Evolutionary conservation across 805 yeast species (phyloP).

Genomic region (Saccharomycopsis fodiens): DNA sequence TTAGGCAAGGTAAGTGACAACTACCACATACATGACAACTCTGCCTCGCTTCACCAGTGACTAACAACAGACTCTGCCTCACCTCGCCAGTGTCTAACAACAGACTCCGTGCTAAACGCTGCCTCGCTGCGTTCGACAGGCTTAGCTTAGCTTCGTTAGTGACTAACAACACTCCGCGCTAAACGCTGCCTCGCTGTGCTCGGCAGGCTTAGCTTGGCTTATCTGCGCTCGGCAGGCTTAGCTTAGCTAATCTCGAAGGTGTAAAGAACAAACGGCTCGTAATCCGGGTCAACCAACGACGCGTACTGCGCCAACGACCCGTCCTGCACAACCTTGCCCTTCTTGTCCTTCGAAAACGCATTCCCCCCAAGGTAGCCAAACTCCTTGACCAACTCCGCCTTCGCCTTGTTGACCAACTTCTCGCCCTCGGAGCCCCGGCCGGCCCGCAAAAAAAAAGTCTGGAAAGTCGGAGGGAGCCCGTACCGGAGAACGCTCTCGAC

Average conservation of each 20-base stretch:
- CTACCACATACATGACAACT: too few species aligned
- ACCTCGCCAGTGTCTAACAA: too few species aligned
- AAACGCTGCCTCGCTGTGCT: too few species aligned
- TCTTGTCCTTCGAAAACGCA: slow-evolving; percentile 64
- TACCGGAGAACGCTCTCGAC: slow-evolving; percentile 93
- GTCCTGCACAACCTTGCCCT: slow-evolving; percentile 60
- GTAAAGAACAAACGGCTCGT: slow-evolving; percentile 92
- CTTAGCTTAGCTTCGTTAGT: too few species aligned
- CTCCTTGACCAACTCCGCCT: slow-evolving; percentile 59
- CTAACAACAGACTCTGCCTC: too few species aligned
- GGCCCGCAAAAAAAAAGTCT: slow-evolving; percentile 41
- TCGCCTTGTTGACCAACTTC: slow-evolving; percentile 45
- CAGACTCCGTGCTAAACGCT: too few species aligned
- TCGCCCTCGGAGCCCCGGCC: slow-evolving; percentile 36
- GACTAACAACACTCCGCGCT: too few species aligned
- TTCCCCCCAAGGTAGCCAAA: slow-evolving; percentile 91
- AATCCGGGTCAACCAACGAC: slow-evolving; percentile 86
- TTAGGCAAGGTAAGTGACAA: too few species aligned
- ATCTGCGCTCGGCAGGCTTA: too few species aligned
- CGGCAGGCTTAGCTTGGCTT: too few species aligned
- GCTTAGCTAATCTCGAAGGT: slow-evolving; percentile 38
- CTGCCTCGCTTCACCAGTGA: too few species aligned
- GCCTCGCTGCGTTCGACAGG: too few species aligned
- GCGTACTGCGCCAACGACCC: slow-evolving; percentile 76
- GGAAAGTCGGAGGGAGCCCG: slow-evolving; percentile 92